Evolutionary conservation across 169 alveolate species (phyloP), one percentile per base, ranked within the genome.

Genomic region (Toxoplasma gondii): DNA sequence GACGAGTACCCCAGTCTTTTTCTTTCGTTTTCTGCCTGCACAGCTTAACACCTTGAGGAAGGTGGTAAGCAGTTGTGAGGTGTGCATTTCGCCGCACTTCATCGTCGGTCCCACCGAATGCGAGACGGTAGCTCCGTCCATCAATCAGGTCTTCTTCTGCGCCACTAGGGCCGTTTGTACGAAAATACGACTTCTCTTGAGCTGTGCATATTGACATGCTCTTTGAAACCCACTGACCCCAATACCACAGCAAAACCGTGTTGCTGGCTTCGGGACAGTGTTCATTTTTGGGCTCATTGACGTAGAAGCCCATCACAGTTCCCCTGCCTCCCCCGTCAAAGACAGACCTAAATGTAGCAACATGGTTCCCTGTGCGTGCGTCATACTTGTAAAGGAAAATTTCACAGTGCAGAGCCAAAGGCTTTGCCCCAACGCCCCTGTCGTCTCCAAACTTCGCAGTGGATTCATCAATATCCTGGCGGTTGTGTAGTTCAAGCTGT

Each of bases 291-390:
- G 90, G 53, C 69, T 82, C 90, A 67, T 82, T 22, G 38, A 36
- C 53, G 67, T 82, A 82, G 39, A 82, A 82, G n/a, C 90, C 90
- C 53, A 82, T 29, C 27, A 44, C 69, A 10, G 41, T 36, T 2
- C 44, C 69, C 17, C 41, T 43, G 74, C 74, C 74, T 64, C 74
- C 74, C 74, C 74, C 74, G 74, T 64, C 74, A 64, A 64, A 64
- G 29, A 64, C 74, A 27, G 74, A 64, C n/a, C 74, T 16, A 27
- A 64, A 64, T 64, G 90, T 82, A 43, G n/a, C 41, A 39, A 41
- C 44, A 82, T 82, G 90, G n/a, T 82, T 39, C 67, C 90, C 90
- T 41, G 90, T 82, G 41, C 67, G 38, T 39, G 90, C 53, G 67
- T 82, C 64, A 31, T 41, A 82, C 38, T 39, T 24, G 44, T 7